Evolutionary conservation across 805 yeast genomes (phyloP), one percentile per base, ranked within the genome.

Genomic region (Torulaspora indica): DNA sequence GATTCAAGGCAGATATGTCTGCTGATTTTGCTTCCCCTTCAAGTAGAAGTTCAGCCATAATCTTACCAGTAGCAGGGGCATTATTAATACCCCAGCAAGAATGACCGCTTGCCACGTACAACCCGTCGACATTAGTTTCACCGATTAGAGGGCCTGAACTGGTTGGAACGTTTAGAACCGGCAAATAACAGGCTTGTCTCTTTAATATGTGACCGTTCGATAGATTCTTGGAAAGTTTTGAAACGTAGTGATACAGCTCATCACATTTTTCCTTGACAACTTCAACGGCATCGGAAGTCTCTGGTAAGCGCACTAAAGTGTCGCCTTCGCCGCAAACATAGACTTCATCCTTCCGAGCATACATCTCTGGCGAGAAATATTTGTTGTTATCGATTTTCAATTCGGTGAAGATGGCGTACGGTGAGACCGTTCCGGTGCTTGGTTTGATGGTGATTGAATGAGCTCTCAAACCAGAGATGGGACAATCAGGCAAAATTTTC

Each of bases 71-170:
- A 3, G 85, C 97, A 1, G 97, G 97, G 0, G 96, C 96, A 65
- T 93, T 91, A 68, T 91, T 93, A 51, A 91, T 93, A 17, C 98
- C 98, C 98, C 98, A 91, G 68, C 98, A 93, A 12, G 96, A 85
- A 66, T 91, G 98, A 0, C 98, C 98, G 12, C 91, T 78, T 2
- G 96, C 96, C 44, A 91, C 64, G 55, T 71, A 85, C 48, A 91
- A 69, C 48, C 82, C 81, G 17, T 76, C 78, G 6, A 90, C 95
- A 57, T 89, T 89, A 0, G 98, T 91, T 56, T 86, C 91, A 36
- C 98, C 98, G 54, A 91, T 82, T 42, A 93, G 71, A 0, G 98
- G 98, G 5, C 98, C 98, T 1, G 91, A 79, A 31, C 87, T 78
- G 4, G 95, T 84, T 1, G 97, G 95, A 7, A 89, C 91, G 61